These are phyloP conservation scores for Lotmaria passim DNA, from an alignment of 208 protist genomes.

Conservation along the genomic window DNA sequence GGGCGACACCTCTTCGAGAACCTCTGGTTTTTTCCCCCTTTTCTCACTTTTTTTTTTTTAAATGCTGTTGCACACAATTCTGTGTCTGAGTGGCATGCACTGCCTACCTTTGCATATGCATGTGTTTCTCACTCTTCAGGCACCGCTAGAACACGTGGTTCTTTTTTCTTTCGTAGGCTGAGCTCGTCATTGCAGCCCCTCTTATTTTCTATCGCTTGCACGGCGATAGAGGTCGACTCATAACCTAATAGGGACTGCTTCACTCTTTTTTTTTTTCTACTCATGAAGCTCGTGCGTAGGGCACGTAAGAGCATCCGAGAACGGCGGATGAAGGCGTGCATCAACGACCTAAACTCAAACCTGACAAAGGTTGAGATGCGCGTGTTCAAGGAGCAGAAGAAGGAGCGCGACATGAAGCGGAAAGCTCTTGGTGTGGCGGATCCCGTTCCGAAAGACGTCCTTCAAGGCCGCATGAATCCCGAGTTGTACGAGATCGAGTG, in stretches of 20 bases:
- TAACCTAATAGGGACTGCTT: neutral
- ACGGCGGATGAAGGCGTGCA: constrained; percentile 87
- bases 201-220: too few species aligned
- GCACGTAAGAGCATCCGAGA: constrained; percentile 89
- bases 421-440: constrained; percentile 38
- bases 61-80: too few species aligned
- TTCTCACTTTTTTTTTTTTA: too few species aligned
- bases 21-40: too few species aligned
- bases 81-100: too few species aligned
- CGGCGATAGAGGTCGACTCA: too few species aligned
- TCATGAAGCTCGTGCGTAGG: constrained; percentile 87
- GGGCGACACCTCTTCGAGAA: too few species aligned
- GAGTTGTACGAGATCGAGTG: constrained; percentile 87
- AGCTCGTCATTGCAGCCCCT: too few species aligned
- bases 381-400: constrained; percentile 69
- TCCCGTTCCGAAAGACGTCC: constrained; percentile 55
- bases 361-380: constrained; percentile 85
- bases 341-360: constrained; percentile 83
- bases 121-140: too few species aligned
- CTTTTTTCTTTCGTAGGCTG: too few species aligned
- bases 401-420: constrained; percentile 42
- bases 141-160: too few species aligned
- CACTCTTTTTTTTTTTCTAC: neutral
- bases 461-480: constrained; percentile 72
- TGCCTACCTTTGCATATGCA: too few species aligned